Evolutionary conservation across 2,329 filamentous ascomycete genomes (phyloP), one percentile per base, ranked within the genome.

Genomic region (Stenocarpella maydis): DNA sequence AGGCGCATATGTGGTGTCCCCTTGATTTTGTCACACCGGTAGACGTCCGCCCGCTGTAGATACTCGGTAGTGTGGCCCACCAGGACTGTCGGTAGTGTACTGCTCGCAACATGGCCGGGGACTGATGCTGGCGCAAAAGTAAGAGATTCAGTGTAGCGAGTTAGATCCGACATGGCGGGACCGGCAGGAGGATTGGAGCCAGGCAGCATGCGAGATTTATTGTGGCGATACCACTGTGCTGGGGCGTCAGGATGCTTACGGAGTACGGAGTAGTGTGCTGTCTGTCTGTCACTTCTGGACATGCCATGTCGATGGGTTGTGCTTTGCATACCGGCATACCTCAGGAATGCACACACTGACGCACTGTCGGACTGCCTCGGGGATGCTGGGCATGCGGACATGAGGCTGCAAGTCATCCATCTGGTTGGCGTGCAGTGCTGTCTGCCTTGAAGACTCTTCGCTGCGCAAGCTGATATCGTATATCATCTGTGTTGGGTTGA

Each of bases 101-200:
- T 60, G 28, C 37, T 17, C 17, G 41, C 58, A 61, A 34, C 6
- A 61, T 47, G 41, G 58, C 58, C 24, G 28, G 58, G 58, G 58
- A 47, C 41, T 6, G 41, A 47, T 5, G 58, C 26, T 47, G 58
- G 26, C 47, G 6, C 34, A 7, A 39, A 37, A 39, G 24, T 45
- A 43, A 58, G 49, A 47, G 21, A 28, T 49, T 66, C 24, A 66
- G 64, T 26, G 64, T 34, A 66, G 64, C 39, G 64, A 53, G 50
- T 26, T 39, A 67, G 64, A 58, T 47, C 64, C 65, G 47, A 34
- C 54, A 49, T 39, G 41, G 52, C 65, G 65, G 65, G 53, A 67
- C 41, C 58, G 43, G 19, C 28, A 58, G 65, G 45, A 58, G 64
- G 52, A 58, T 49, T 67, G 21, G 39, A 67, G 52, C 65, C 39